Evolutionary conservation across 2,329 filamentous ascomycete genomes (phyloP).

Genomic region (Aspergillus phoenicis): DNA sequence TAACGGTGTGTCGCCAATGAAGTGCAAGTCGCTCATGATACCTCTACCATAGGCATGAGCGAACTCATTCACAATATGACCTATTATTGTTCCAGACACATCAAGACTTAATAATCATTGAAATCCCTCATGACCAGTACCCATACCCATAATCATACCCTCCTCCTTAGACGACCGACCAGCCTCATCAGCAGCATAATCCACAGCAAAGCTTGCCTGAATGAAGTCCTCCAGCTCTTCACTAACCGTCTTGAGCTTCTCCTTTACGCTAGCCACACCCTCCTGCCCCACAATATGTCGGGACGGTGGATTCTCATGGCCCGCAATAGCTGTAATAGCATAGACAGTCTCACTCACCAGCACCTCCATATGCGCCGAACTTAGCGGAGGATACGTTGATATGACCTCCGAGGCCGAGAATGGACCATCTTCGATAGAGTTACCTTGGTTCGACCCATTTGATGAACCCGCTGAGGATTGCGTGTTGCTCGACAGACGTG

Average conservation of each 20-base stretch:
- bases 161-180: constrained; percentile 24
- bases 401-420: constrained; percentile 54
- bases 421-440: constrained; percentile 35
- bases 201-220: constrained; percentile 81
- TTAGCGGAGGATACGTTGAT: constrained; percentile 74
- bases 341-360: constrained; percentile 88
- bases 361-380: constrained; percentile 66
- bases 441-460: constrained; percentile 24
- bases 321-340: constrained; percentile 86
- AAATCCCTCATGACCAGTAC: constrained; percentile 20
- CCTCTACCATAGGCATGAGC: not conserved
- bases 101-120: not conserved
- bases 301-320: constrained; percentile 92
- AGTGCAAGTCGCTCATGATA: not conserved
- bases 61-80: not conserved
- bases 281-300: constrained; percentile 92
- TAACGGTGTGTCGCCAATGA: not conserved
- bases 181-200: constrained; percentile 49
- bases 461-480: constrained; percentile 13
- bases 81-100: no score
- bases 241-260: constrained; percentile 94
- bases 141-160: constrained; percentile 13
- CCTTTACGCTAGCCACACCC: constrained; percentile 83
- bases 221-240: constrained; percentile 97
- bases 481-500: constrained; percentile 64